Conservation (phyloP, 2,329 filamentous ascomycete species). For the Pseudohalonectria lignicola region DNA sequence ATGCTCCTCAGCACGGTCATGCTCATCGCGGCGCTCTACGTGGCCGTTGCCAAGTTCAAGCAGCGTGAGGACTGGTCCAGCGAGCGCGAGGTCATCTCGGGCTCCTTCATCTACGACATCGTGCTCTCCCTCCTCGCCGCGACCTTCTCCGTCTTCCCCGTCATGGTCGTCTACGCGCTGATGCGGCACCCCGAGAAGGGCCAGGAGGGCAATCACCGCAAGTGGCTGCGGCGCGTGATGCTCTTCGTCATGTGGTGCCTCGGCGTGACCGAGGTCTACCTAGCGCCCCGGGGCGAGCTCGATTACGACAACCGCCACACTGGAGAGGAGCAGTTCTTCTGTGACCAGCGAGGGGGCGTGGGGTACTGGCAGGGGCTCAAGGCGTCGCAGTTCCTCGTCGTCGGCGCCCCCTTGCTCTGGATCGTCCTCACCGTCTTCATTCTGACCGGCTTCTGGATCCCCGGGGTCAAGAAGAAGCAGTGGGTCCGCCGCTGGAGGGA, state of each 20-base stretch:
- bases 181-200: constrained; percentile 3
- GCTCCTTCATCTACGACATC: constrained; percentile 10
- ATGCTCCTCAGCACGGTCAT: constrained; percentile 8
- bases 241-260: constrained; percentile 8
- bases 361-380: constrained; percentile 7
- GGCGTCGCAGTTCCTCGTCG: constrained; percentile 6
- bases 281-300: constrained; percentile 8
- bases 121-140: constrained; percentile 7
- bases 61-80: not conserved
- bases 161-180: constrained; percentile 7
- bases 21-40: constrained; percentile 9
- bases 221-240: constrained; percentile 6
- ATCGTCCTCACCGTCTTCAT: constrained; percentile 6
- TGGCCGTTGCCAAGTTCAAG: constrained; percentile 2
- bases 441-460: constrained; percentile 7
- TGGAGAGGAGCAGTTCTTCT: constrained; percentile 1
- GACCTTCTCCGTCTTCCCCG: constrained; percentile 7
- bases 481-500: not conserved
- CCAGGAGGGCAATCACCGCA: constrained; percentile 2
- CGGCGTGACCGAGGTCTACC: constrained; percentile 4
- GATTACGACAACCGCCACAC: constrained; percentile 6
- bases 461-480: constrained; percentile 5
- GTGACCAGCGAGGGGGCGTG: constrained; percentile 8
- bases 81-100: constrained; percentile 4
- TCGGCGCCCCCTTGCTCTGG: constrained; percentile 9